Conservation (phyloP, 345 rosid species). For the Barbarea vulgaris region DNA sequence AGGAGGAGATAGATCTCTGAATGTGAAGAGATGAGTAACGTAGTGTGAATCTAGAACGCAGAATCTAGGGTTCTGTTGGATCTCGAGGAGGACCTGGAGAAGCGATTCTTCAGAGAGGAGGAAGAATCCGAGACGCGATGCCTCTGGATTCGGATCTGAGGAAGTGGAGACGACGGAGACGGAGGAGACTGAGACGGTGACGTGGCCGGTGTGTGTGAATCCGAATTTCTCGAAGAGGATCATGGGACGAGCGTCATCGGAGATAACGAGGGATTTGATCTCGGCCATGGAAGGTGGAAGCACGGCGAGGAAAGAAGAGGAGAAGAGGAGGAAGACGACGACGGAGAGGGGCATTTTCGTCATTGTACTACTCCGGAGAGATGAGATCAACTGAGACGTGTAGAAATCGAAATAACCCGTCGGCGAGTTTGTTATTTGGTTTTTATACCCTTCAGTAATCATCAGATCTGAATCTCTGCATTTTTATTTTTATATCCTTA, state of each 20-base stretch:
- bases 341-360: constrained; percentile 45
- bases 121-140: constrained; percentile 88
- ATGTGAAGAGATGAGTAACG: constrained; percentile 61
- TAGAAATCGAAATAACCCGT: constrained; percentile 18
- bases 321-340: constrained; percentile 39
- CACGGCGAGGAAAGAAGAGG: constrained; percentile 29
- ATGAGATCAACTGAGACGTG: constrained; percentile 9
- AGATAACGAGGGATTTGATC: constrained; percentile 67
- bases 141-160: constrained; percentile 50
- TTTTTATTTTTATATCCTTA: neutral
- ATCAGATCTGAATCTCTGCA: constrained; percentile 29
- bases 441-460: constrained; percentile 7
- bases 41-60: constrained; percentile 87
- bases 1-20: constrained; percentile 84
- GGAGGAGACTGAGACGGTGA: constrained; percentile 58
- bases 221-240: constrained; percentile 97
- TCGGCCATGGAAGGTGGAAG: constrained; percentile 53
- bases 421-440: constrained; percentile 6
- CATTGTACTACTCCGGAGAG: constrained; percentile 37
- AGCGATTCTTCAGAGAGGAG: constrained; percentile 91
- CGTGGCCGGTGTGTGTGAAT: constrained; percentile 84
- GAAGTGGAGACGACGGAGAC: constrained; percentile 64
- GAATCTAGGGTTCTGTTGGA: constrained; percentile 72
- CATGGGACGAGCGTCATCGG: constrained; percentile 79
- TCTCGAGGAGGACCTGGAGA: constrained; percentile 78